Conservation (phyloP, 768 basidiomycete genomes). For the Rhizopogon salebrosus region DNA sequence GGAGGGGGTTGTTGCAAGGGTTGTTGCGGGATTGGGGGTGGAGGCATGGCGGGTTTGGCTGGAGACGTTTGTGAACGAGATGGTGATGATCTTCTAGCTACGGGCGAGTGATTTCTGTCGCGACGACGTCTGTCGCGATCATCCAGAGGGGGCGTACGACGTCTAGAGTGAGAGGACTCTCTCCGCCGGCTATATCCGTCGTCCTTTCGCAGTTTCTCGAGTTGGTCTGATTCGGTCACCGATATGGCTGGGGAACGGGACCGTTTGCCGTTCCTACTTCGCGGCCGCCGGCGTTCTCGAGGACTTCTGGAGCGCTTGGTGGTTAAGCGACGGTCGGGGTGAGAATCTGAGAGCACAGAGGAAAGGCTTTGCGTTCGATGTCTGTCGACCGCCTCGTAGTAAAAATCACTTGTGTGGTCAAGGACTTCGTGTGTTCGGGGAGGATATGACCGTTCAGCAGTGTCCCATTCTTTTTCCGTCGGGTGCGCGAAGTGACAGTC, state of each 20-base stretch:
- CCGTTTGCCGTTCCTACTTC: constrained; percentile 4
- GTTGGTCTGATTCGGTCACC: constrained; percentile 17
- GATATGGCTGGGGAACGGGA: constrained; percentile 22
- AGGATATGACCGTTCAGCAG: constrained; percentile 22
- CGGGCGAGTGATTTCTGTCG: constrained; percentile 10
- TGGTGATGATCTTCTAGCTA: neutral
- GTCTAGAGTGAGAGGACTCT: neutral
- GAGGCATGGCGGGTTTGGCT: neutral
- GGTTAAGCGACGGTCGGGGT: constrained; percentile 7
- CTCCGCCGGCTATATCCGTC: neutral
- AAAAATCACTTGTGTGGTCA: constrained; percentile 19
- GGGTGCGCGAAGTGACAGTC: constrained; percentile 29
- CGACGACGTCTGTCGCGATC: constrained; percentile 4
- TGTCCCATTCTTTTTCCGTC: constrained; percentile 26
- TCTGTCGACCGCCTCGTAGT: constrained; percentile 10
- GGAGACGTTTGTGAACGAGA: neutral
- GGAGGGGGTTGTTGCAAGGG: constrained; percentile 19
- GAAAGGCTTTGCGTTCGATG: constrained; percentile 9
- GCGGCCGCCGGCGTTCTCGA: constrained; percentile 9
- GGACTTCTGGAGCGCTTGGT: neutral
- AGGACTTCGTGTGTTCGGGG: constrained; percentile 13
- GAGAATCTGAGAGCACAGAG: neutral
- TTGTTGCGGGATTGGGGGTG: constrained; percentile 10
- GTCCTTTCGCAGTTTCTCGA: constrained; percentile 18
- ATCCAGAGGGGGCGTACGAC: constrained; percentile 3